A percentile compares a stretch with the other conserved stretches of the same genome.
Evolutionary conservation across 2,329 filamentous ascomycete species (phyloP).

Genomic region (Orbilia ellipsospora): DNA sequence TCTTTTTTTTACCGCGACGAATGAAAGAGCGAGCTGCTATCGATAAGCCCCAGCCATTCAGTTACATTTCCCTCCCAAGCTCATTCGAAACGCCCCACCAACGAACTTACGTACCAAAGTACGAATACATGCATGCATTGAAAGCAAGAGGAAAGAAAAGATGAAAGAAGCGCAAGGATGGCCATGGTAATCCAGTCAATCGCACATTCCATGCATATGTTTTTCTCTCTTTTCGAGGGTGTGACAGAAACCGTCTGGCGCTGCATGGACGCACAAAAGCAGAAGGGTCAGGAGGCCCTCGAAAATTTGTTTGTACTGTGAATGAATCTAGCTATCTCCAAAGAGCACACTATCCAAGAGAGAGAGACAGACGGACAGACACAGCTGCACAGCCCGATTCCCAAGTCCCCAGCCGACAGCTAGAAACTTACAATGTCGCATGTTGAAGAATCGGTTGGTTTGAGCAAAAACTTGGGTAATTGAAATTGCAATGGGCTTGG

Average conservation of each 20-base stretch:
- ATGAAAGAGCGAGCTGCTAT: constrained; percentile 8
- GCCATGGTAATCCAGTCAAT: background rate
- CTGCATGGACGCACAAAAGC: background rate
- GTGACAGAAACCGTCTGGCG: constrained; percentile 9
- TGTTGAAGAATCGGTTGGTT: constrained; percentile 4
- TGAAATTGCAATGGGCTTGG: background rate
- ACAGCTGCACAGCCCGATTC: too few relatives aligned
- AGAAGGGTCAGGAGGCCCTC: constrained; percentile 7
- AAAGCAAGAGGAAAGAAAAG: background rate
- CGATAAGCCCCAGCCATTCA: constrained; percentile 12
- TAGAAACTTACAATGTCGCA: too few relatives aligned
- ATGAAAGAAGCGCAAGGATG: too few relatives aligned
- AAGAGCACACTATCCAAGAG: background rate
- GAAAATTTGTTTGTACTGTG: too few relatives aligned
- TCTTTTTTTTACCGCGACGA: background rate
- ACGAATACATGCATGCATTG: background rate
- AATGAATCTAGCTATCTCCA: background rate
- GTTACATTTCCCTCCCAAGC: background rate
- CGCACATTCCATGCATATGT: background rate
- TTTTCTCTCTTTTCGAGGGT: background rate
- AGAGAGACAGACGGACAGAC: too few relatives aligned
- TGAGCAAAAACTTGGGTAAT: constrained; percentile 3
- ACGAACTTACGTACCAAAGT: background rate
- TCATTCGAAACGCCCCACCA: background rate
- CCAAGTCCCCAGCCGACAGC: too few relatives aligned